Evolutionary conservation across 352 stramenopile species (phyloP), one percentile per base, ranked within the genome.

Genomic region (Phytophthora colocasiae): DNA sequence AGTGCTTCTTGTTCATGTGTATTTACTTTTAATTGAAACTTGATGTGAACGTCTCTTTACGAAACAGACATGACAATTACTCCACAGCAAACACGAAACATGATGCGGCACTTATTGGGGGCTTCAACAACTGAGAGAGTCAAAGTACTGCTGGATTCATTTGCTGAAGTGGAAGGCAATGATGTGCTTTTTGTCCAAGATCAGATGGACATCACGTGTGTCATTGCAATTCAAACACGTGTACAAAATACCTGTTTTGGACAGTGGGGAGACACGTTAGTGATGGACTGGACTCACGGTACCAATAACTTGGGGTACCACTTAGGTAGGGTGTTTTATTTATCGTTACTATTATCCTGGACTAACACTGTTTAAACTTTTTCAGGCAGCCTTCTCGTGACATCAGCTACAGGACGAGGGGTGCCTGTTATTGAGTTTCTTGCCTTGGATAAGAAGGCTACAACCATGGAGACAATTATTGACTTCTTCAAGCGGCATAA

Each of bases 351-450:
- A 7, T 31, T 31, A 4, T 31, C 6, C 27, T 7, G 6, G 27
- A 31, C 27, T 31, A 31, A 31, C 27, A 31, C 3, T 31, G 27
- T 7, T 7, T 31, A 31, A 4, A 7, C 27, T 31, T 11, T 36
- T 36, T 7, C 29, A 69, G 51, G 58, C 8, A 72, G 53, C 27
- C 24, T 72, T 17, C 19, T 72, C 1, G 57, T 65, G 0, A 76
- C 62, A 2, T 53, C 62, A 1, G 44, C 68, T 6, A 77, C 54
- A 24, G 58, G 63, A 19, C 41, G 44, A 40, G 52, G 58, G 0
- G 38, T 73, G 1, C 64, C 69, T 7, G 46, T 73, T 4, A 11
- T 69, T 17, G 53, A 73, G 14, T 73, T 76, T 29, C 41, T 76
- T 11, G 31, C 56, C 22, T 24, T 71, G 0, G 47, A 72, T 27